Evolutionary conservation across 2,329 filamentous ascomycete genomes (phyloP).

Genomic region (Calonectria hongkongensis): DNA sequence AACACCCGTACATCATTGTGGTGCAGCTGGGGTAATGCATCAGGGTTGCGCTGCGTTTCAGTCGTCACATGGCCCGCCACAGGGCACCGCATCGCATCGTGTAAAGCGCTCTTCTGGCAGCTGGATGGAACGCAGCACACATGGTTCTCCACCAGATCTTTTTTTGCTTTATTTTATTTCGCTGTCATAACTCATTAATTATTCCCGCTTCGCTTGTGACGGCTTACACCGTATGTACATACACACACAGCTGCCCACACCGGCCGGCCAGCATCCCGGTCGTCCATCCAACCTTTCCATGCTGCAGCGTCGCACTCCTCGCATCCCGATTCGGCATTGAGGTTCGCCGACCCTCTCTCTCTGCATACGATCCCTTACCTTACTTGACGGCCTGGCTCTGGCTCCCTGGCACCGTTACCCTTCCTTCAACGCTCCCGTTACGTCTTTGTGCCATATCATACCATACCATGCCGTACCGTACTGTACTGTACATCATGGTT

Average conservation of each 20-base stretch:
- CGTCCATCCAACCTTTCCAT: conserved; percentile 10
- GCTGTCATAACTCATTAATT: not conserved
- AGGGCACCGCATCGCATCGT: conserved; percentile 19
- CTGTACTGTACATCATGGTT: not conserved
- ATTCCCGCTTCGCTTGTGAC: conserved; percentile 10
- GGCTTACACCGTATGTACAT: not conserved
- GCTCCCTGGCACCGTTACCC: not conserved
- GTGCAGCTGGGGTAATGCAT: conserved; percentile 23
- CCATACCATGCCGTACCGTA: too few species aligned
- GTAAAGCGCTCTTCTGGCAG: not conserved
- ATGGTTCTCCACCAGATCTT: conserved; percentile 28
- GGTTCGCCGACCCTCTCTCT: conserved; percentile 9
- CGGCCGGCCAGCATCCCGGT: conserved; percentile 13
- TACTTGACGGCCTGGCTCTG: not conserved
- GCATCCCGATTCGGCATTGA: conserved; percentile 15
- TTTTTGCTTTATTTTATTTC: conserved; percentile 7
- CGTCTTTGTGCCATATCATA: not conserved
- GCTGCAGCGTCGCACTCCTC: conserved; percentile 16
- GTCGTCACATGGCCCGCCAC: conserved; percentile 30
- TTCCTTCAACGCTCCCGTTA: not conserved
- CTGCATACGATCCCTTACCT: too few species aligned
- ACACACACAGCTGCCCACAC: not conserved
- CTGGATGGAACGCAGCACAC: conserved; percentile 27
- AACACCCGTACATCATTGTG: conserved; percentile 13
- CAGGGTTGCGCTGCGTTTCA: conserved; percentile 24